A percentile compares a stretch with the other conserved stretches of the same genome.
phyloP scores from a whole-genome alignment of 345 rosid genomes.

The Aegle marmelos region DNA sequence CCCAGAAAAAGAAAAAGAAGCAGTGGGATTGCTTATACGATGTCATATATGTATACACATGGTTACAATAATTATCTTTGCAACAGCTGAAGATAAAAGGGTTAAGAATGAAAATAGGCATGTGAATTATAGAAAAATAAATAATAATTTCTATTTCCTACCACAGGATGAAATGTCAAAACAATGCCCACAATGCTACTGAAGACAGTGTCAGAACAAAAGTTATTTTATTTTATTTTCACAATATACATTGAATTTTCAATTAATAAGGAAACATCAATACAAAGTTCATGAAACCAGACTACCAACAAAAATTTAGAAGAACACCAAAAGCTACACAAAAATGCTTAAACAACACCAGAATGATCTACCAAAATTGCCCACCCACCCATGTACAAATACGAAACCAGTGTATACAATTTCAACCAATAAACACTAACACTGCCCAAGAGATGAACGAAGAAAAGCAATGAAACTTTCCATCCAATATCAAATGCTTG shows the following conservation, averaged over 20 bases:
- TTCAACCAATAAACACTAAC: neutral
- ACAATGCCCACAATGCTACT: neutral
- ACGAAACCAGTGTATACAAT: neutral
- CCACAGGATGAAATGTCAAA: neutral
- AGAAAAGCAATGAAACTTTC: neutral
- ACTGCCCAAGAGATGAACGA: neutral
- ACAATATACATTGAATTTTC: neutral
- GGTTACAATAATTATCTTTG: neutral
- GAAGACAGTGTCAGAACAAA: constrained; percentile 10
- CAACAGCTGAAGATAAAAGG: neutral
- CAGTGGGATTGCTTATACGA: neutral
- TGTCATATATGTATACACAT: neutral
- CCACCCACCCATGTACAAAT: neutral
- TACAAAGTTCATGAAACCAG: neutral
- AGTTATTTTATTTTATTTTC: neutral
- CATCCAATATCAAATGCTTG: constrained; percentile 13
- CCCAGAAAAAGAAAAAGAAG: neutral
- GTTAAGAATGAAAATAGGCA: neutral
- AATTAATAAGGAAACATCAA: neutral
- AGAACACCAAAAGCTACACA: neutral
- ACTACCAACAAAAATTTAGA: neutral
- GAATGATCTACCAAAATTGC: neutral
- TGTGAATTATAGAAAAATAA: neutral
- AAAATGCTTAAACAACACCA: neutral
- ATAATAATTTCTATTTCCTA: neutral